Conservation (phyloP, 306 rosid species). For the Cucurbita moschata region DNA sequence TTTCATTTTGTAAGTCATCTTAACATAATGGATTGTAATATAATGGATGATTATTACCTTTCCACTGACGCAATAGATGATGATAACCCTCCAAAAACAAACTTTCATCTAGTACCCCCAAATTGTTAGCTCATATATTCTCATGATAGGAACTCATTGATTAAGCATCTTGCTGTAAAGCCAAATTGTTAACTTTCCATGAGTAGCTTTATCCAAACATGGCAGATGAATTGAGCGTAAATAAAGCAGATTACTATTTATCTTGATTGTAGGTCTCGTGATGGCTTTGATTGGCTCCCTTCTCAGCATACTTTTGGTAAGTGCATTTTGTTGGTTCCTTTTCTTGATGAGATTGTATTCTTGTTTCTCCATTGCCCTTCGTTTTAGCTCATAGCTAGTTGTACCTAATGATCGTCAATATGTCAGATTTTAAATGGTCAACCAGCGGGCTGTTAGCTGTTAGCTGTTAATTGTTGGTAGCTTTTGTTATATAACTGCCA, state of each 20-base stretch:
- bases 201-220: background rate
- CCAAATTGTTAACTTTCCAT: background rate
- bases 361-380: background rate
- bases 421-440: background rate
- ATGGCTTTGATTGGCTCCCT: slow-evolving; percentile 63
- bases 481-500: background rate
- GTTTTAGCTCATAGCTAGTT: background rate
- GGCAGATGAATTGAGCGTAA: background rate
- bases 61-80: background rate
- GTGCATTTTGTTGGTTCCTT: slow-evolving; percentile 3
- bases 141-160: background rate
- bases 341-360: background rate
- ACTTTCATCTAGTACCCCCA: background rate
- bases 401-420: background rate
- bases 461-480: background rate
- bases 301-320: slow-evolving; percentile 42
- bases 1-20: background rate
- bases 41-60: background rate
- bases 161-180: background rate
- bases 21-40: background rate
- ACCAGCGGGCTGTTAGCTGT: background rate
- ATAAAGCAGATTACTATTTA: background rate
- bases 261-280: slow-evolving; percentile 42
- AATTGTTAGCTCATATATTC: background rate
- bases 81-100: background rate